A percentile compares a stretch with the other conserved stretches of the same genome.
Evolutionary conservation across 108 stramenopile species (phyloP).

Genomic region (Cylindrotheca fusiformis): DNA sequence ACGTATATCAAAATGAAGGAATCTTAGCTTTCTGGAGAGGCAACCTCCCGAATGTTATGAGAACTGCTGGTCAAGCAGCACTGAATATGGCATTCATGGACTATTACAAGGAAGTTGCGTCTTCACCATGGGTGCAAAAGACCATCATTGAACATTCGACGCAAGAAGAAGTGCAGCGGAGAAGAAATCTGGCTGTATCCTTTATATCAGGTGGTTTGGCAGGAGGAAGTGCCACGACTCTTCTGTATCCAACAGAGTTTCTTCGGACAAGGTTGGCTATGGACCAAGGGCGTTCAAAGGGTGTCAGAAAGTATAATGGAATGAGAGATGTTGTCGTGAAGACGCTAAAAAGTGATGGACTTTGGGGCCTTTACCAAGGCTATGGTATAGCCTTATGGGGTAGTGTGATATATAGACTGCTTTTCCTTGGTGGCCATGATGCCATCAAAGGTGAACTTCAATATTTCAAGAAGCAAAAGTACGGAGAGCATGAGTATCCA

Average conservation of each 20-base stretch:
- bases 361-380: conserved; percentile 94
- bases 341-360: conserved; percentile 80
- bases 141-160: neutral
- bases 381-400: conserved; percentile 93
- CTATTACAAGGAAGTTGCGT: conserved; percentile 53
- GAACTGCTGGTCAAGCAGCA: conserved; percentile 72
- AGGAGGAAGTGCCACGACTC: conserved; percentile 90
- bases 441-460: conserved; percentile 75
- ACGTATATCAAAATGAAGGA: conserved; percentile 61
- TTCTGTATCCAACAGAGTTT: conserved; percentile 97
- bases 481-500: neutral
- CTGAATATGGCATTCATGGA: conserved; percentile 84
- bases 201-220: conserved; percentile 95
- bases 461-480: conserved; percentile 1
- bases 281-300: conserved; percentile 75
- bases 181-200: conserved; percentile 40
- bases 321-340: conserved; percentile 68
- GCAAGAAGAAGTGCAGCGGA: conserved; percentile 27
- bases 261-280: conserved; percentile 94
- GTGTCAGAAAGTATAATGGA: conserved; percentile 49
- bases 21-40: conserved; percentile 81
- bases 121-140: neutral
- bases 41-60: conserved; percentile 76
- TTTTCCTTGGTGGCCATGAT: conserved; percentile 97
- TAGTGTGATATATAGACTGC: conserved; percentile 92